These are phyloP conservation scores for Melanopsichium pennsylvanicum DNA, from an alignment of 1,284 basidiomycete genomes.

Conservation along the genomic window DNA sequence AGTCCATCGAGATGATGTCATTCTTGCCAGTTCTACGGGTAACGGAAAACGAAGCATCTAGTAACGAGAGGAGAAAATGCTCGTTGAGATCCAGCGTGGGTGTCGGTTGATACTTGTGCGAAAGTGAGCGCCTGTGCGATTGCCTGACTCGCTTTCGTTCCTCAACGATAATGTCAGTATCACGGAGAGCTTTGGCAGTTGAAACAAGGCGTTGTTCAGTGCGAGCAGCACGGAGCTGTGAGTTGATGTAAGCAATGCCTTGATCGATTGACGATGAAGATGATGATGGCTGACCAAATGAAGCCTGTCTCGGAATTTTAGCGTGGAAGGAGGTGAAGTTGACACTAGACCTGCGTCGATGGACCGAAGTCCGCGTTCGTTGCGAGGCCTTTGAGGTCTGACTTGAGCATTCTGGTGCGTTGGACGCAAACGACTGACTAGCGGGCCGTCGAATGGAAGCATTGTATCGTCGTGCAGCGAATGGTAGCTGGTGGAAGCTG, in stretches of 20 bases:
- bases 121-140: not conserved
- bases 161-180: too few species aligned
- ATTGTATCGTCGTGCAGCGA: conserved; percentile 2
- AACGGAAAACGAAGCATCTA: not conserved
- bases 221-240: not conserved
- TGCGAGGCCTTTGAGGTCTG: too few species aligned
- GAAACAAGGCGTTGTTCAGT: not conserved
- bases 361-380: too few species aligned
- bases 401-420: not conserved
- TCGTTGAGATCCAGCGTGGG: conserved; percentile 4
- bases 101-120: not conserved
- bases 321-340: conserved; percentile 10
- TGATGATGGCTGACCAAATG: not conserved
- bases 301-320: not conserved
- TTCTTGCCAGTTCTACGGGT: not conserved
- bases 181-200: conserved; percentile 2
- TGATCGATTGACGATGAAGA: not conserved
- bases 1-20: not conserved
- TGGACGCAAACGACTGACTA: not conserved
- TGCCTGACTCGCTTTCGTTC: conserved; percentile 1
- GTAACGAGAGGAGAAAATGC: not conserved
- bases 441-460: not conserved
- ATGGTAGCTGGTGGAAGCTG: not conserved
- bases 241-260: not conserved
- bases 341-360: not conserved